Conservation (phyloP, 2,329 filamentous ascomycete genomes). For the Aureobasidium sp. region DNA sequence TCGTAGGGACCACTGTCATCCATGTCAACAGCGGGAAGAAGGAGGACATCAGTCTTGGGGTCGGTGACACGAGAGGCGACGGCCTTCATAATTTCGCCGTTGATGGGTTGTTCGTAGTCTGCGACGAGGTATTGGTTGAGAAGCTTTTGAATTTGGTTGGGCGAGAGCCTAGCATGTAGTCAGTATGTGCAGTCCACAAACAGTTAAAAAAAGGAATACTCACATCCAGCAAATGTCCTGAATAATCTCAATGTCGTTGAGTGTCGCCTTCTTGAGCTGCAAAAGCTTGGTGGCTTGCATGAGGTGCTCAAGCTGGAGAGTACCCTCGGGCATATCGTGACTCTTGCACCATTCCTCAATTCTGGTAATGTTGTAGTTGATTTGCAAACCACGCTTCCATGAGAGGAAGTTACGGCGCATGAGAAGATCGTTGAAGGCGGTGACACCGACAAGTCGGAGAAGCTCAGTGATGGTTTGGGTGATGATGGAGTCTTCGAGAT, state of each 20-base stretch:
- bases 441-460: slow-evolving; percentile 86
- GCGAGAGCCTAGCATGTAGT: slow-evolving; percentile 66
- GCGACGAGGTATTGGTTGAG: slow-evolving; percentile 97
- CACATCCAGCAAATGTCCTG: slow-evolving; percentile 99
- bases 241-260: slow-evolving; percentile 99
- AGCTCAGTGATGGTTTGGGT: slow-evolving; percentile 93
- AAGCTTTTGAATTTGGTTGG: slow-evolving; percentile 98
- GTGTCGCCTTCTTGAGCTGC: slow-evolving; percentile 95
- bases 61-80: slow-evolving; percentile 94
- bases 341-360: slow-evolving; percentile 99
- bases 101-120: slow-evolving; percentile 98
- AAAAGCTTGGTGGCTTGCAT: slow-evolving; percentile 99
- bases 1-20: slow-evolving; percentile 98
- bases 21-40: slow-evolving; percentile 94
- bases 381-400: slow-evolving; percentile 98
- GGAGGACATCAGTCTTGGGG: slow-evolving; percentile 84
- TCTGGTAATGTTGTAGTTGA: slow-evolving; percentile 99
- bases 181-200: not conserved
- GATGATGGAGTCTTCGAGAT: slow-evolving; percentile 92
- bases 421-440: slow-evolving; percentile 94
- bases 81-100: slow-evolving; percentile 99
- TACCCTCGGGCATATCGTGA: slow-evolving; percentile 98
- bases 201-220: slow-evolving; percentile 35
- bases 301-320: slow-evolving; percentile 90
- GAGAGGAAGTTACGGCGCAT: slow-evolving; percentile 98